Base-by-base conservation (phyloP, 106 monocot species). In the Narthecium ossifragum region DNA sequence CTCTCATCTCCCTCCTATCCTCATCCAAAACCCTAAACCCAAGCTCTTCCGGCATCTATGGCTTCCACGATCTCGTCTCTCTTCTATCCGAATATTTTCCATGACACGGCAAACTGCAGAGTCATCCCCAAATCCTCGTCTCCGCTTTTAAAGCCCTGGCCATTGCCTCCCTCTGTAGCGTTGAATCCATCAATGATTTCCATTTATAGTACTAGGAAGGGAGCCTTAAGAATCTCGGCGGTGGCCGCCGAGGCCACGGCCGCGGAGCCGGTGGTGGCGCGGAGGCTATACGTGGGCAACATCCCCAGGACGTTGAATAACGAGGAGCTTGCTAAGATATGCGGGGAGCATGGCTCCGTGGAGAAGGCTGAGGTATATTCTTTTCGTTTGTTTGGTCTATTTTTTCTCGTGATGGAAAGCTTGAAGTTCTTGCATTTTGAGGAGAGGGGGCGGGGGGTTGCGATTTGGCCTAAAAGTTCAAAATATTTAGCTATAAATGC, bases 241-340 rank as follows among this genome's bases (percentile, higher is more conserved):
- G 65, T 43, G 25, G 66, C 75, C 1, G 51, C 64, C 22, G 64
- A 46, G 49, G 52, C 59, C 5, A 30, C 57, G 59, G 56, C 62
- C 18, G 14, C 47, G 30, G 88, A 68, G 26, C 47, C 47, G 34
- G 90, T 38, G 49, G 73, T 26, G 34, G 65, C 69, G 68, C 67
- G 90, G 67, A 57, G 83, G 80, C 78, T 96, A 24, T 96, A 90
- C 60, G 89, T 96, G 5, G 94, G 94, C 11, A 96, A 96, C 50
- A 90, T 96, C 26, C 94, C 94, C 1, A 75, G 94, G 52, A 80
- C 53, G 2, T 68, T 96, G 17, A 65, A 29, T 18, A 78, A 78
- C 28, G 77, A 74, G 34, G 80, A 96, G 86, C 80, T 96, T 24
- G 72, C 68, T 5, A 68, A 69, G 41, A 71, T 90, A 10, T 86